phyloP scores from a whole-genome alignment of 441 rosid species.

The Pelargonium myrrhifolium region DNA sequence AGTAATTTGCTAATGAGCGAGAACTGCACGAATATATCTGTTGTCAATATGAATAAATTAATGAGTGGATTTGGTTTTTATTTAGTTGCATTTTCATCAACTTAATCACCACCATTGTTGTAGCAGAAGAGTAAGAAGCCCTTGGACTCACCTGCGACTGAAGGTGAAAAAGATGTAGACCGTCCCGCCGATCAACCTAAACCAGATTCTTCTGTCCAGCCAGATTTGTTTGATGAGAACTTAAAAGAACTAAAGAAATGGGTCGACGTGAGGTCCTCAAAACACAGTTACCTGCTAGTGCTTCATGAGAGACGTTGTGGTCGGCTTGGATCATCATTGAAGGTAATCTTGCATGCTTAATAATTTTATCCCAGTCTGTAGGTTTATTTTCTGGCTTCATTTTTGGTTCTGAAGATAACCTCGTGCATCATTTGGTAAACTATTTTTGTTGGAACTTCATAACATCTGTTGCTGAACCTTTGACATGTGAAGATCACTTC shows the following conservation, averaged over 20 bases:
- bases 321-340: slow-evolving; percentile 77
- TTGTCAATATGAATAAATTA: neutral
- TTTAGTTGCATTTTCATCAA: neutral
- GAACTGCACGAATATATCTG: neutral
- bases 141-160: slow-evolving; percentile 27
- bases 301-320: slow-evolving; percentile 60
- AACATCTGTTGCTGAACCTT: too few relatives aligned
- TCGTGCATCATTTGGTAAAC: too few relatives aligned
- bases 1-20: neutral
- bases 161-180: slow-evolving; percentile 33
- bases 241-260: slow-evolving; percentile 75
- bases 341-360: slow-evolving; percentile 36
- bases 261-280: slow-evolving; percentile 77
- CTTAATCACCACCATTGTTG: neutral
- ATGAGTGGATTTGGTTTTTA: neutral
- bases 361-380: too few relatives aligned
- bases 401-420: too few relatives aligned
- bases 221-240: slow-evolving; percentile 68
- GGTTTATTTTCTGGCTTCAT: too few relatives aligned
- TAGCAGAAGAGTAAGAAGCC: slow-evolving; percentile 40
- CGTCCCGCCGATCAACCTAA: slow-evolving; percentile 25
- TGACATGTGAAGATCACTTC: too few relatives aligned
- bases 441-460: too few relatives aligned
- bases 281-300: slow-evolving; percentile 64
- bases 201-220: slow-evolving; percentile 30